phyloP scores from a whole-genome alignment of 148 eudicot species.

The Chenopodium quinoa region DNA sequence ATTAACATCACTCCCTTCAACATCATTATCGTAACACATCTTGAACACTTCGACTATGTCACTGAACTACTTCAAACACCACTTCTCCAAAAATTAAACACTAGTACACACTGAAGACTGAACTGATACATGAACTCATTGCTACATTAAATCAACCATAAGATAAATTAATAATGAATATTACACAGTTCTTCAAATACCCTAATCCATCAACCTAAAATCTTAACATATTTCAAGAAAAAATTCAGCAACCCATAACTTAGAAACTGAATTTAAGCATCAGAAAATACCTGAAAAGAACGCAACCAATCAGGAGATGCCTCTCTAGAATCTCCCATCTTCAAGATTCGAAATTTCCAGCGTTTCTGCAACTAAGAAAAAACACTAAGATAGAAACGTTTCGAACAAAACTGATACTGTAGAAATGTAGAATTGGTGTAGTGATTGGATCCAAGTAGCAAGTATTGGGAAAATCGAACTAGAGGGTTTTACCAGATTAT shows the following conservation, averaged over 20 bases:
- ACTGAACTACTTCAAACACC: background rate
- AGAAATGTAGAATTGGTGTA: background rate
- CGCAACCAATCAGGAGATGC: conserved; percentile 79
- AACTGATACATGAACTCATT: background rate
- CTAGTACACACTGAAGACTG: background rate
- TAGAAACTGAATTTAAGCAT: background rate
- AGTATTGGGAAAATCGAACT: background rate
- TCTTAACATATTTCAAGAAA: background rate
- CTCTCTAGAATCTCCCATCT: conserved; percentile 46
- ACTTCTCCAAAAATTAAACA: background rate
- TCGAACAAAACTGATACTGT: background rate
- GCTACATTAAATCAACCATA: background rate
- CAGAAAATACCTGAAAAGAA: conserved; percentile 46
- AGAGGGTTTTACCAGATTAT: background rate
- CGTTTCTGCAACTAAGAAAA: background rate
- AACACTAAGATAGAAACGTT: background rate
- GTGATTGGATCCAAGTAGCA: background rate
- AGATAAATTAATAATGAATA: background rate
- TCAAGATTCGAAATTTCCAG: conserved; percentile 10
- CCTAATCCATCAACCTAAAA: background rate
- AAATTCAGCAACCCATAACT: background rate
- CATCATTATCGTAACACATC: background rate
- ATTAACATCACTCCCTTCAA: background rate
- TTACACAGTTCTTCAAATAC: background rate
- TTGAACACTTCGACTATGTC: background rate